phyloP scores from a whole-genome alignment of 257 asterid species.

The Solanum chmielewskii region DNA sequence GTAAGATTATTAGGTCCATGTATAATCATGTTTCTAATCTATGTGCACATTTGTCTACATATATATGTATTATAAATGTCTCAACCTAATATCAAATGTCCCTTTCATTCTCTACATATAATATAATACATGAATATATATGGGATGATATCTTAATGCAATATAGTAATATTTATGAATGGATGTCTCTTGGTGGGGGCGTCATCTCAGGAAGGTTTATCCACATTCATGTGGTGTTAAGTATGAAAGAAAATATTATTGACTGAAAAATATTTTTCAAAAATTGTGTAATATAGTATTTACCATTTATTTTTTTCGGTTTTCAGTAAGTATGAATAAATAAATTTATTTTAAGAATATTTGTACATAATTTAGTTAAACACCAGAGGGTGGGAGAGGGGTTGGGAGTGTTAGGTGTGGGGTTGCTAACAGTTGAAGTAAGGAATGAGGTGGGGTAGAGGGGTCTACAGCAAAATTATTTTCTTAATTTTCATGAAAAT shows the following conservation, averaged over 20 bases:
- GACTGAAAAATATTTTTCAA: background rate
- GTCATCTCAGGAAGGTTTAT: background rate
- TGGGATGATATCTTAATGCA: background rate
- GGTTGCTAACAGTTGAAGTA: background rate
- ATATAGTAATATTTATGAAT: background rate
- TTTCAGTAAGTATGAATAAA: background rate
- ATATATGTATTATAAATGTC: background rate
- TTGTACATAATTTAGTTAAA: background rate
- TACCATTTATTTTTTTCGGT: background rate
- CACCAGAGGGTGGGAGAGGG: background rate
- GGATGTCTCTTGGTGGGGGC: background rate
- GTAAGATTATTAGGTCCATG: background rate
- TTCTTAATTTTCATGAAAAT: too few relatives aligned
- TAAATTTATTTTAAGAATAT: background rate
- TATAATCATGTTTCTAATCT: background rate
- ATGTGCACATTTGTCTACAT: background rate
- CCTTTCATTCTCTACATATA: background rate
- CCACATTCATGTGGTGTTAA: background rate
- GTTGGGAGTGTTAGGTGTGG: background rate
- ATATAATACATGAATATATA: background rate
- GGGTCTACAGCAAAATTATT: too few relatives aligned
- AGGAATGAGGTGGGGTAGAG: background rate
- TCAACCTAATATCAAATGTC: background rate
- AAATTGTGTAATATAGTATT: background rate
- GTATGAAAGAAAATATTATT: background rate